Evolutionary conservation across 768 basidiomycete species (phyloP).

Genomic region (Favolaschia claudopus): DNA sequence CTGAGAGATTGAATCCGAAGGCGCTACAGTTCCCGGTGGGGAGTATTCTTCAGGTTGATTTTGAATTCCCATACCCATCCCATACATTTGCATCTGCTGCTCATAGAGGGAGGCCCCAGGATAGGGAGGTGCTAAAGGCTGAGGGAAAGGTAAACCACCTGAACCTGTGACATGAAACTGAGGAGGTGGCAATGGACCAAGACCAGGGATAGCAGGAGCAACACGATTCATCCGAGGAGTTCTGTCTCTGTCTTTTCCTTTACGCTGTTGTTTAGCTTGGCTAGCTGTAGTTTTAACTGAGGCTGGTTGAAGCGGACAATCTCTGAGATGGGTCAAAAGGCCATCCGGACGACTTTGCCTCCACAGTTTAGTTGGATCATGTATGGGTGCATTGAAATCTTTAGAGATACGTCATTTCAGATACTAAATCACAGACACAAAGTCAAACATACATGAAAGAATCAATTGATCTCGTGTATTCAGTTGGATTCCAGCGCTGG

Average conservation of each 20-base stretch:
- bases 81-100: not conserved
- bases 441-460: not conserved
- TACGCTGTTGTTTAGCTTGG: not conserved
- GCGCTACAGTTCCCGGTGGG: not conserved
- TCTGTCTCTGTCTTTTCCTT: not conserved
- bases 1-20: not conserved
- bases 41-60: not conserved
- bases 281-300: not conserved
- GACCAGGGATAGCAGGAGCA: not conserved
- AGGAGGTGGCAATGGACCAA: no score
- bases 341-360: not conserved
- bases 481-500: no score
- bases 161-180: no score
- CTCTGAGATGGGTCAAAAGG: not conserved
- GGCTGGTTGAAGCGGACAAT: not conserved
- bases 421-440: not conserved
- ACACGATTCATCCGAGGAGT: not conserved
- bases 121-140: not conserved
- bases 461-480: not conserved
- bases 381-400: not conserved
- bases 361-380: not conserved
- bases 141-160: not conserved
- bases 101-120: not conserved
- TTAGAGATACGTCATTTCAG: not conserved
- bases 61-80: not conserved